Conservation (phyloP, 257 asterid species). For the Rubia yunnanensis region DNA sequence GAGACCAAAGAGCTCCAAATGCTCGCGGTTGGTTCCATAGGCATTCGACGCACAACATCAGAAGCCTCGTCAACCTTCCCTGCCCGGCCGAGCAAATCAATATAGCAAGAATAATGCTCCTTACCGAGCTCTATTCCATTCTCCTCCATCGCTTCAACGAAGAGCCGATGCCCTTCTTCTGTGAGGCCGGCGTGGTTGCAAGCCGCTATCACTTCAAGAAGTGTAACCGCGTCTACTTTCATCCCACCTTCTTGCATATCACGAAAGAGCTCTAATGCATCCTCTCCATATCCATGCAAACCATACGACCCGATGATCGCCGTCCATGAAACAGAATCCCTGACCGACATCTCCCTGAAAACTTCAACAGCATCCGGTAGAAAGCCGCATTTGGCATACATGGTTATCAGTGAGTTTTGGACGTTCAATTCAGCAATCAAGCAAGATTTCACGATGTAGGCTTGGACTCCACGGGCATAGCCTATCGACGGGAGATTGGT, state of each 20-base stretch:
- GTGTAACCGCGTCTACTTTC: constrained; percentile 35
- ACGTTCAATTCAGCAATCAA: constrained; percentile 29
- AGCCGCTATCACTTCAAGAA: constrained; percentile 47
- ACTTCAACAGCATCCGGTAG: constrained; percentile 35
- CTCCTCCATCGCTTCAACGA: constrained; percentile 30
- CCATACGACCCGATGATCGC: constrained; percentile 48
- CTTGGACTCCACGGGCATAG: constrained; percentile 38
- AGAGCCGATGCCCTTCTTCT: constrained; percentile 43
- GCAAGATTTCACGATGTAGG: constrained; percentile 41
- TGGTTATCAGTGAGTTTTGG: constrained; percentile 53
- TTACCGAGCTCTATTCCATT: constrained; percentile 16
- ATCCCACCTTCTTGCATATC: constrained; percentile 43
- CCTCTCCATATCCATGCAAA: constrained; percentile 40
- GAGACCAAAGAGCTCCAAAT: constrained; percentile 48
- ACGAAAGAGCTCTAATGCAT: constrained; percentile 38
- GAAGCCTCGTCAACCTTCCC: constrained; percentile 54
- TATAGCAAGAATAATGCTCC: constrained; percentile 59
- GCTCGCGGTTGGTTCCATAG: constrained; percentile 23
- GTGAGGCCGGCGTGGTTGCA: constrained; percentile 59
- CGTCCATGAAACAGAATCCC: constrained; percentile 64
- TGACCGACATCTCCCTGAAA: constrained; percentile 36
- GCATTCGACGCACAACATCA: constrained; percentile 37
- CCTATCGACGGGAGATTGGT: constrained; percentile 29
- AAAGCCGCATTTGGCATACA: constrained; percentile 70
- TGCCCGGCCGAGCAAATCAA: constrained; percentile 69